Conservation (phyloP, 2,329 filamentous ascomycete species). For the Fusarium musae region DNA sequence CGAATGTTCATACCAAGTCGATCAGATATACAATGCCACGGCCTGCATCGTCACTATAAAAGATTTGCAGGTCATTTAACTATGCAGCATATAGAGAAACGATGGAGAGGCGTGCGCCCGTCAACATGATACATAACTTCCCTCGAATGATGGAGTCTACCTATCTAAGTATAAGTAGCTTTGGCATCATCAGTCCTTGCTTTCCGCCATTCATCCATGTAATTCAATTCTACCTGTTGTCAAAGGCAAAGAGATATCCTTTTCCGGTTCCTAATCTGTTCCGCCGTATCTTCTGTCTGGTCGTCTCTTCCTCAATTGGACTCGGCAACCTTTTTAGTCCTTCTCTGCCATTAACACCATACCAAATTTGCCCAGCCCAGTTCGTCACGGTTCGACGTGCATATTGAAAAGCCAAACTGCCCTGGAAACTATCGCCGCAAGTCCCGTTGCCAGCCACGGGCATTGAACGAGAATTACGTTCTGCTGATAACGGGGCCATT, state of each 20-base stretch:
- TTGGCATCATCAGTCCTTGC: conserved; percentile 7
- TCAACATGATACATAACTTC: conserved; percentile 1
- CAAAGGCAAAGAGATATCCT: conserved; percentile 6
- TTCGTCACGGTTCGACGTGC: conserved; percentile 23
- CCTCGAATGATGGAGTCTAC: not conserved
- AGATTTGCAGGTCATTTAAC: not conserved
- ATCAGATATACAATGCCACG: not conserved
- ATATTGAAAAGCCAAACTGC: conserved; percentile 2
- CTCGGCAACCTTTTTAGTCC: conserved; percentile 18
- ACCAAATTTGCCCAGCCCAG: conserved; percentile 6
- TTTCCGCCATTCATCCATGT: conserved; percentile 11
- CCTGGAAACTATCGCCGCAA: not conserved
- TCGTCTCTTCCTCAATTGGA: not conserved
- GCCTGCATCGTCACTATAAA: not conserved
- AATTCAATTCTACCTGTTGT: not conserved
- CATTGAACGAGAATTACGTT: not conserved
- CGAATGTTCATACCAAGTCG: not conserved
- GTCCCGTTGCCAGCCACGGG: not conserved
- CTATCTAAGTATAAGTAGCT: not conserved
- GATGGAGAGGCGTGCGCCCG: not conserved
- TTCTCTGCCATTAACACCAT: conserved; percentile 3
- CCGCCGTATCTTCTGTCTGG: conserved; percentile 16
- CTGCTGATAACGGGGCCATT: not conserved
- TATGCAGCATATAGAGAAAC: conserved; percentile 10
- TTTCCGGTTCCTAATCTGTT: conserved; percentile 6